These are phyloP conservation scores for Lachancea dasiensis DNA, from an alignment of 805 yeast species.

Conservation along the genomic window DNA sequence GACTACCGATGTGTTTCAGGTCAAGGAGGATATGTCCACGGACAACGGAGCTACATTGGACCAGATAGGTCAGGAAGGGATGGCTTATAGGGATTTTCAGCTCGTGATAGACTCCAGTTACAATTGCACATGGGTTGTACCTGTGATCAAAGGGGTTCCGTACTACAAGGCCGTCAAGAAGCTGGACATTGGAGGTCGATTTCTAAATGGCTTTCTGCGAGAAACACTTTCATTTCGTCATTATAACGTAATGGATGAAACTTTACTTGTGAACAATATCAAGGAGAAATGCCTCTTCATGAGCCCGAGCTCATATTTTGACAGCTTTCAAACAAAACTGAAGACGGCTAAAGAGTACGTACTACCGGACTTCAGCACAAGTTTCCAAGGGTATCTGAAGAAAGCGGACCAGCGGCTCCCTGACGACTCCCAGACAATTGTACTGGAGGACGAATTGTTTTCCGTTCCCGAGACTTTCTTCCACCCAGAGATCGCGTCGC, in stretches of 20 bases:
- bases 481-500: constrained; percentile 75
- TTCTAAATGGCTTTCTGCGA: constrained; percentile 73
- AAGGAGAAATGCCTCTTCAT: constrained; percentile 53
- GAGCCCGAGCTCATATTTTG: constrained; percentile 45
- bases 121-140: constrained; percentile 80
- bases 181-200: constrained; percentile 81
- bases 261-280: constrained; percentile 73
- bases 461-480: constrained; percentile 80
- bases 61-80: too few species aligned
- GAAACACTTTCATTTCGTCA: constrained; percentile 86
- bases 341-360: constrained; percentile 57
- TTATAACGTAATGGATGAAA: constrained; percentile 90
- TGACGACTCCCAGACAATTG: constrained; percentile 57
- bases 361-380: constrained; percentile 80
- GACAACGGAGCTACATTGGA: too few species aligned
- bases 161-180: constrained; percentile 72
- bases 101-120: constrained; percentile 86
- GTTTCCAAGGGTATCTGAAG: constrained; percentile 65
- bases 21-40: constrained; percentile 23
- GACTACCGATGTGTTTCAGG: constrained; percentile 15
- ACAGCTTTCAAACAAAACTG: constrained; percentile 27
- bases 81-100: constrained; percentile 59
- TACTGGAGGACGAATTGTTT: constrained; percentile 78
- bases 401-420: constrained; percentile 33
- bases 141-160: constrained; percentile 72